Conservation (phyloP, 768 basidiomycete species). For the Boletus fagicola region DNA sequence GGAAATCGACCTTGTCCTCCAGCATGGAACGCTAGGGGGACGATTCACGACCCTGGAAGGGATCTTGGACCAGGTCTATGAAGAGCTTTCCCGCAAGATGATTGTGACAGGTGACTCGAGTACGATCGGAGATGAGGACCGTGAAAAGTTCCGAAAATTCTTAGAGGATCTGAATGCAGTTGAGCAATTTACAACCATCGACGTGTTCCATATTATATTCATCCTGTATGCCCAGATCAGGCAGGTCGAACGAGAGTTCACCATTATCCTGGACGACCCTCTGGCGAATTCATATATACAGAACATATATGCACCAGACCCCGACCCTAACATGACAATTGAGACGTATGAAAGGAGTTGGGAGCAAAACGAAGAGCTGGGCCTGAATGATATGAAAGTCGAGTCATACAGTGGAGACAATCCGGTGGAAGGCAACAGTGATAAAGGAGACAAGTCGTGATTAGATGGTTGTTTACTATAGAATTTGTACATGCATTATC, state of each 20-base stretch:
- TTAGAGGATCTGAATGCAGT: constrained; percentile 74
- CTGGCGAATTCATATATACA: constrained; percentile 95
- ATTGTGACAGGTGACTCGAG: constrained; percentile 71
- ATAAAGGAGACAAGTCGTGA: constrained; percentile 2
- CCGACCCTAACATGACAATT: constrained; percentile 89
- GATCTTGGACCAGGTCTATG: constrained; percentile 89
- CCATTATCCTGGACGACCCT: constrained; percentile 92
- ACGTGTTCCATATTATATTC: not conserved
- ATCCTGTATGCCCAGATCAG: constrained; percentile 54
- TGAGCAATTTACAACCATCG: constrained; percentile 20
- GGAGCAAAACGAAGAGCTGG: constrained; percentile 93
- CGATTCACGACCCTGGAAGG: constrained; percentile 98
- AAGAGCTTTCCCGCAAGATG: constrained; percentile 88
- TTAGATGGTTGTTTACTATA: not conserved
- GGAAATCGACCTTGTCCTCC: constrained; percentile 90
- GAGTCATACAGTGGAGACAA: constrained; percentile 39
- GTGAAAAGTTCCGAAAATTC: constrained; percentile 70
- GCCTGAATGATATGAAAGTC: constrained; percentile 86
- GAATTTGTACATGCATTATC: not conserved
- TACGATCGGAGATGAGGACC: constrained; percentile 40
- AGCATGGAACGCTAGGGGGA: constrained; percentile 93
- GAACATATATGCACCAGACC: constrained; percentile 95
- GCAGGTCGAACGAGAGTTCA: constrained; percentile 76
- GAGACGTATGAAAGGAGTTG: constrained; percentile 81
- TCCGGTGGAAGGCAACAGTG: not conserved